phyloP scores from a whole-genome alignment of 441 rosid species.

The Eutrema salsugineum region DNA sequence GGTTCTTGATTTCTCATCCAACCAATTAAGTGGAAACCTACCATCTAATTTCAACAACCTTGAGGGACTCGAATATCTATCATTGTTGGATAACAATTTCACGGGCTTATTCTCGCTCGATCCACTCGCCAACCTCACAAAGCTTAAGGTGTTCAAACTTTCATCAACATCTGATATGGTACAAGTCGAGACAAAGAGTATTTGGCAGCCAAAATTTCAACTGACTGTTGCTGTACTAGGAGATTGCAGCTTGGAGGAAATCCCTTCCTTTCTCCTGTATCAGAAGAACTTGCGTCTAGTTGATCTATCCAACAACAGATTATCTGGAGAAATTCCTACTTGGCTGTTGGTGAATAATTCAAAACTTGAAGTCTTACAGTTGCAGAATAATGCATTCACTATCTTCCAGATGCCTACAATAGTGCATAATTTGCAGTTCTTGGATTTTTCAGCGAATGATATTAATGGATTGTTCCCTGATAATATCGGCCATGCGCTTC shows the following conservation, averaged over 20 bases:
- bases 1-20: neutral
- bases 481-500: neutral
- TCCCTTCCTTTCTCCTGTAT: constrained; percentile 17
- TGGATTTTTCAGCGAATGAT: constrained; percentile 1
- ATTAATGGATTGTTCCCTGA: neutral
- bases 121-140: constrained; percentile 9
- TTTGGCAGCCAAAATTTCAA: constrained; percentile 9
- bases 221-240: neutral
- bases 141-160: constrained; percentile 14
- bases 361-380: neutral
- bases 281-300: neutral
- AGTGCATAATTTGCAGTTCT: neutral
- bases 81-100: neutral
- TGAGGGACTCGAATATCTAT: neutral
- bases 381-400: neutral
- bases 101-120: neutral
- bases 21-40: neutral
- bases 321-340: neutral
- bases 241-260: constrained; percentile 1
- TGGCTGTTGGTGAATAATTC: constrained; percentile 23
- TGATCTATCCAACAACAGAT: constrained; percentile 24
- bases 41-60: neutral
- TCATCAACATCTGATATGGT: neutral
- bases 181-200: neutral
- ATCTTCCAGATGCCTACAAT: neutral